Base-by-base conservation (phyloP, 306 rosid species). In the Quercus bicolor region DNA sequence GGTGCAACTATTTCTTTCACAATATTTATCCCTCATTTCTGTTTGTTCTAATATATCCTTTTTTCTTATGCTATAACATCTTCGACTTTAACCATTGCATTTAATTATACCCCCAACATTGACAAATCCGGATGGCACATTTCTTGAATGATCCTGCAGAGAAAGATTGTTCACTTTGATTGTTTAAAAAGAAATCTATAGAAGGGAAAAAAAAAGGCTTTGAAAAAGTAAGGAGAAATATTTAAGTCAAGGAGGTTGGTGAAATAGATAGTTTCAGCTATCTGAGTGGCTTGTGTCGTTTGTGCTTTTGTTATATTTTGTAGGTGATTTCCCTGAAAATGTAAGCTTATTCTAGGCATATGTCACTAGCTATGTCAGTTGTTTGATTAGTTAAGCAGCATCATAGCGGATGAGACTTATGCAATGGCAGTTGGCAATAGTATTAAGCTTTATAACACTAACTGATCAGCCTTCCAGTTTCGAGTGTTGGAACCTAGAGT, bases 231-330 rank as follows among this genome's bases (percentile, higher is more conserved):
- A 85, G 89, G 61, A 82, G 83, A 37, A 56, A 56, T 28, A 60
- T 68, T 54, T 24, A 48, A 10, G 57, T 59, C 59, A 75, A 66
- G 76, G 23, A 23, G 83, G 88, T 85, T 79, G 89, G 88, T 83
- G 80, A 62, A 82, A 72, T 75, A 62, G 43, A 76, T 64, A 52
- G 75, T 80, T 70, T 34, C 73, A 23, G 68, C 20, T 52, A n/a
- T 48, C 53, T 48, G 53, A 48, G 53, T 48, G 53, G 74, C 19
- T 40, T 40, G 45, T 40, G 12, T 65, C 8, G 15, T 76, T 82
- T 77, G 68, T 69, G 70, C 73, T 74, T 57, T 48, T 37, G 4
- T 28, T 73, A 12, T 29, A 29, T 26, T 18, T 21, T 34, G 12
- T 10, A 56, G 72, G 62, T 54, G 2, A 68, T 34, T 40, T 34